Evolutionary conservation across 1,284 basidiomycete species (phyloP).

Genomic region (Apiotrichum montevideense): DNA sequence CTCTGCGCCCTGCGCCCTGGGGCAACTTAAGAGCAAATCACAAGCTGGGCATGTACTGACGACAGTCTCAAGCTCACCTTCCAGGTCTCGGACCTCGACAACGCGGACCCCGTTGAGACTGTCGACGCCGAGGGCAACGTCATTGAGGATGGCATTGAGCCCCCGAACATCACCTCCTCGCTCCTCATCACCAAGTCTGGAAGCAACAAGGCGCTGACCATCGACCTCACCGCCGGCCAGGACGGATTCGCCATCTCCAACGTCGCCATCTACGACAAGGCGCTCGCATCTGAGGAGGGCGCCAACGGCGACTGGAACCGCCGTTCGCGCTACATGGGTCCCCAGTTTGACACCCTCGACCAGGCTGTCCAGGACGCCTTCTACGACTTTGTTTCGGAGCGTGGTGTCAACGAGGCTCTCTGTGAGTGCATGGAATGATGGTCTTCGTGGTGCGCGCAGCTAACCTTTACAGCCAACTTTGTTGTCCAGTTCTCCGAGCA

Average conservation of each 20-base stretch:
- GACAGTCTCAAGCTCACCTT: constrained; percentile 44
- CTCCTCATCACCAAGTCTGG: constrained; percentile 69
- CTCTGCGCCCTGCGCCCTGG: background rate
- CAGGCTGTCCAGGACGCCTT: constrained; percentile 78
- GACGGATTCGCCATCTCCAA: constrained; percentile 83
- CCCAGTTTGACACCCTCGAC: constrained; percentile 87
- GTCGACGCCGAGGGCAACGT: constrained; percentile 16
- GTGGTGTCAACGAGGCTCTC: constrained; percentile 75
- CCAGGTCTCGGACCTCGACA: constrained; percentile 46
- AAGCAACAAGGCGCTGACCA: constrained; percentile 60
- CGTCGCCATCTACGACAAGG: constrained; percentile 70
- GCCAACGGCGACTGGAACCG: constrained; percentile 91
- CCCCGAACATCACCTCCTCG: constrained; percentile 53
- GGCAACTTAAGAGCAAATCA: too few relatives aligned
- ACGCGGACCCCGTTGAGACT: constrained; percentile 14
- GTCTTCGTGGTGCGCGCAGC: background rate
- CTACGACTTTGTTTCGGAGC: constrained; percentile 72
- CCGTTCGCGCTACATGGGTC: constrained; percentile 84
- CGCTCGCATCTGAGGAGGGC: constrained; percentile 70
- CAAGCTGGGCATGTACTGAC: background rate
- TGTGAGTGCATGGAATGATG: constrained; percentile 44
- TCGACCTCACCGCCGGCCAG: constrained; percentile 77
- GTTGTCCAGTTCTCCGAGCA: constrained; percentile 75
- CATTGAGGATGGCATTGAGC: constrained; percentile 53
- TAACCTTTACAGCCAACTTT: constrained; percentile 54